These are phyloP conservation scores for Dictyostelium discoideum DNA, from an alignment of 78 protist genomes.

Conservation along the genomic window DNA sequence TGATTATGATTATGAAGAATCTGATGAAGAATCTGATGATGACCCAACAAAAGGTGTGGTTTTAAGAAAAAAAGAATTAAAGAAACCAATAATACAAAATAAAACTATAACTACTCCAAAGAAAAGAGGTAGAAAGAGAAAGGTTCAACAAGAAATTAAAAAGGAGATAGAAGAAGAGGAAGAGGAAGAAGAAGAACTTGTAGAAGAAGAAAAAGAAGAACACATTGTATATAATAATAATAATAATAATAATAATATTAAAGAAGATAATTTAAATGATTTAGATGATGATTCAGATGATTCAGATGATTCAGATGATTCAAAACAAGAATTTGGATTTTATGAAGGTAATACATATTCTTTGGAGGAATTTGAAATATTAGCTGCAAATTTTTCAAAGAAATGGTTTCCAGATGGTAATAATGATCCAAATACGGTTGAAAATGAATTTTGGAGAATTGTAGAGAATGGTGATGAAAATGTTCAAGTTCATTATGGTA, in stretches of 20 bases:
- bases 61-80: neutral
- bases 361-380: slow-evolving; percentile 32
- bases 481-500: slow-evolving; percentile 86
- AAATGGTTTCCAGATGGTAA: slow-evolving; percentile 73
- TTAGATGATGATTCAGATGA: neutral
- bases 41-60: neutral
- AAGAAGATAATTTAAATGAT: neutral
- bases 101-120: neutral
- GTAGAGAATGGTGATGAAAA: slow-evolving; percentile 84
- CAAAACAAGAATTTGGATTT: slow-evolving; percentile 18
- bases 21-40: slow-evolving; percentile 14
- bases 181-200: neutral
- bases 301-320: slow-evolving; percentile 5
- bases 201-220: slow-evolving; percentile 6
- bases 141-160: neutral
- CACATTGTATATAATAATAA: neutral
- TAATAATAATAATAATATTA: neutral
- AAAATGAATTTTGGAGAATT: slow-evolving; percentile 81
- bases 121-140: neutral
- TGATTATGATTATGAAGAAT: neutral
- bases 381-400: slow-evolving; percentile 50
- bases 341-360: slow-evolving; percentile 28
- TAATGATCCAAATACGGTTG: slow-evolving; percentile 69
- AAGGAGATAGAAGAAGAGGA: neutral
- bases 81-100: neutral